Percentiles rank a stretch among this genome's conserved stretches.
These are phyloP conservation scores for Mycotypha africana DNA, from an alignment of 371 early-diverging fungal genomes.

Conservation along the genomic window DNA sequence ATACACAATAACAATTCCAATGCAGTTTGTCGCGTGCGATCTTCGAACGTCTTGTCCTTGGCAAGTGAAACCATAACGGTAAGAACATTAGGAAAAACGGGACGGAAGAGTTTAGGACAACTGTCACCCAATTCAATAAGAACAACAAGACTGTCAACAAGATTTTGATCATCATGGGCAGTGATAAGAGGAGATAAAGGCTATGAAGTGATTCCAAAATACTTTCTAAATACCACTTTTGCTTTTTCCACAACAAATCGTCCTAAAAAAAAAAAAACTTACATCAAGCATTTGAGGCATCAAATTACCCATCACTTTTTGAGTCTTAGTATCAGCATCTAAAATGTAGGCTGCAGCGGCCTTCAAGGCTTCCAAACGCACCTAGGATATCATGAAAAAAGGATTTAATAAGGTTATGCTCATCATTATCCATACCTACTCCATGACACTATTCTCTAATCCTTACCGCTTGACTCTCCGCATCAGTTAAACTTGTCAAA, in stretches of 20 bases:
- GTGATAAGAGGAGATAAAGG: constrained; percentile 58
- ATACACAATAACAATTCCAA: constrained; percentile 88
- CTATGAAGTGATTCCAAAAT: constrained; percentile 6
- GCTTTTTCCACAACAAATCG: too few relatives aligned
- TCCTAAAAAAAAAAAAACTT: too few relatives aligned
- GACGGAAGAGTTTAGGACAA: constrained; percentile 74
- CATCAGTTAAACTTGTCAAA: constrained; percentile 66
- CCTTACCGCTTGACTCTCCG: constrained; percentile 38
- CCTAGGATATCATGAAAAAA: constrained; percentile 43
- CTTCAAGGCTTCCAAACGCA: constrained; percentile 82
- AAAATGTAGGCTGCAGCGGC: constrained; percentile 80
- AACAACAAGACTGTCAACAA: constrained; percentile 72
- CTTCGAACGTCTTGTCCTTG: constrained; percentile 71
- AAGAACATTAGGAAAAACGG: constrained; percentile 67
- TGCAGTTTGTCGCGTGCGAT: constrained; percentile 77
- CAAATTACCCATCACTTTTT: constrained; percentile 56
- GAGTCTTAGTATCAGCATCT: constrained; percentile 56
- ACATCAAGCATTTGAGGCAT: constrained; percentile 82
- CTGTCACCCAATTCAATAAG: constrained; percentile 87
- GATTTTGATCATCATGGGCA: constrained; percentile 64
- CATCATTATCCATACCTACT: too few relatives aligned
- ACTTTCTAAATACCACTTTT: too few relatives aligned
- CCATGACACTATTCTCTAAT: too few relatives aligned
- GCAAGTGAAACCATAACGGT: constrained; percentile 71
- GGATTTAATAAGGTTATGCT: too few relatives aligned